Evolutionary conservation across 768 basidiomycete species (phyloP).

Genomic region (Hericium alpestre): DNA sequence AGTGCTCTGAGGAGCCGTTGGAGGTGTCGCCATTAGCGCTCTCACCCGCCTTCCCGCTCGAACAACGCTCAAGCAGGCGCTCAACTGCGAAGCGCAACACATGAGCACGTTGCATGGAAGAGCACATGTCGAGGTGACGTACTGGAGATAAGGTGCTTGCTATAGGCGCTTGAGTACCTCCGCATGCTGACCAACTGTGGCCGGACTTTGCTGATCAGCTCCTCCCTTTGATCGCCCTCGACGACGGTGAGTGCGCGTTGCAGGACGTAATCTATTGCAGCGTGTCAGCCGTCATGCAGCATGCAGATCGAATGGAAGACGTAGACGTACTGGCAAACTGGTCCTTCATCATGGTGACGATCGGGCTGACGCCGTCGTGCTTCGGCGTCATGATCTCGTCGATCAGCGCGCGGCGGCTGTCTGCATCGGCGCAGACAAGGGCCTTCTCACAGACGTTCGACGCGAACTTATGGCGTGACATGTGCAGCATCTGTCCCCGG

Average conservation of each 20-base stretch:
- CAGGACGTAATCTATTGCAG: conserved; percentile 65
- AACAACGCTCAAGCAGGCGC: conserved; percentile 49
- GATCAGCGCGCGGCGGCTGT: conserved; percentile 59
- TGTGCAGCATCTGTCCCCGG: conserved; percentile 64
- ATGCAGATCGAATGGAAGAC: background rate
- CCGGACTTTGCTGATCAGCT: conserved; percentile 49
- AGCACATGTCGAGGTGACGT: conserved; percentile 21
- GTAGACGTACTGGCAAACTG: conserved; percentile 70
- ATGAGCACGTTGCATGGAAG: background rate
- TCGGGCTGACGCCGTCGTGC: conserved; percentile 52
- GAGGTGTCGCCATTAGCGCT: conserved; percentile 13
- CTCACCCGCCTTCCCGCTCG: conserved; percentile 3
- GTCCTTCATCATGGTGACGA: conserved; percentile 75
- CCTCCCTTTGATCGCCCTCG: conserved; percentile 63
- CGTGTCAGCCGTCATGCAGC: background rate
- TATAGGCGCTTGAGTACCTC: conserved; percentile 59
- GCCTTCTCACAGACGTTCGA: conserved; percentile 96
- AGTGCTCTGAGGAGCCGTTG: background rate
- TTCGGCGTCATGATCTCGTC: conserved; percentile 69
- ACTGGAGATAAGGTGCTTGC: conserved; percentile 78
- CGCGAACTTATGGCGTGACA: conserved; percentile 86
- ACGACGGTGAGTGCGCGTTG: conserved; percentile 65
- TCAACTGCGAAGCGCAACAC: conserved; percentile 38
- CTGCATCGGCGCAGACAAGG: conserved; percentile 50
- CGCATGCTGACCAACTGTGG: conserved; percentile 65